Evolutionary conservation across 2,329 filamentous ascomycete genomes (phyloP).

Genomic region (Colletotrichum brevisporum): DNA sequence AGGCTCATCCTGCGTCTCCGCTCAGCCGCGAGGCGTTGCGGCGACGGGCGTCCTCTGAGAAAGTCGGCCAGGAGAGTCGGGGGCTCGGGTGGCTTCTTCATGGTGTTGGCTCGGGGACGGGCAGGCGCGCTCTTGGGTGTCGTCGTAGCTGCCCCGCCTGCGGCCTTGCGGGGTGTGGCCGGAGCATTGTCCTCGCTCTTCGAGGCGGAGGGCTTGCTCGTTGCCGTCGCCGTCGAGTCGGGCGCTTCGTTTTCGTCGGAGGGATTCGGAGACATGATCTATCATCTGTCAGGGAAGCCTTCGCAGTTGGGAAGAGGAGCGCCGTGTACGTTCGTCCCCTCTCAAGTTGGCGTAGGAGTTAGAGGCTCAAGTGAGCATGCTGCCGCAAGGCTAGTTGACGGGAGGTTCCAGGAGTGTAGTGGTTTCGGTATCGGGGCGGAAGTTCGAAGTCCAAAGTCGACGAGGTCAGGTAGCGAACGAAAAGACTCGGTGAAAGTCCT

Average conservation of each 20-base stretch:
- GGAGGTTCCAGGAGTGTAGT: background rate
- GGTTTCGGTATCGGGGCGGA: background rate
- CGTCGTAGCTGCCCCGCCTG: slow-evolving; percentile 7
- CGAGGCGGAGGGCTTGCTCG: slow-evolving; percentile 28
- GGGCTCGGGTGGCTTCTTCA: slow-evolving; percentile 58
- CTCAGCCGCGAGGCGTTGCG: slow-evolving; percentile 67
- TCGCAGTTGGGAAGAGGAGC: background rate
- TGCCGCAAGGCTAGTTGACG: slow-evolving; percentile 30
- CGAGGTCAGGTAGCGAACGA: background rate
- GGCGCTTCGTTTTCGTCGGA: slow-evolving; percentile 38
- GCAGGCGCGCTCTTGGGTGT: slow-evolving; percentile 61
- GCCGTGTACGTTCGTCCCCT: slow-evolving; percentile 30
- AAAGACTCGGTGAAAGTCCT: background rate
- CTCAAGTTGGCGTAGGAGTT: slow-evolving; percentile 21
- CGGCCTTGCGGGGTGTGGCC: slow-evolving; percentile 32
- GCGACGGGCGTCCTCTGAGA: slow-evolving; percentile 68
- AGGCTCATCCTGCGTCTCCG: slow-evolving; percentile 64
- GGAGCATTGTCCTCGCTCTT: slow-evolving; percentile 26
- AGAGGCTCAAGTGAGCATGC: slow-evolving; percentile 38
- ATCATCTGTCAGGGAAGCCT: slow-evolving; percentile 22
- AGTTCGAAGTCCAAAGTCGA: background rate
- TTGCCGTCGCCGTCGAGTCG: slow-evolving; percentile 18
- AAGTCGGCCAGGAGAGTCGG: slow-evolving; percentile 69
- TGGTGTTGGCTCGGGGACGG: slow-evolving; percentile 54
- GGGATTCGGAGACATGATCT: slow-evolving; percentile 41